Evolutionary conservation across 805 yeast genomes (phyloP).

Genomic region (Nakazawaea wyomingensis): DNA sequence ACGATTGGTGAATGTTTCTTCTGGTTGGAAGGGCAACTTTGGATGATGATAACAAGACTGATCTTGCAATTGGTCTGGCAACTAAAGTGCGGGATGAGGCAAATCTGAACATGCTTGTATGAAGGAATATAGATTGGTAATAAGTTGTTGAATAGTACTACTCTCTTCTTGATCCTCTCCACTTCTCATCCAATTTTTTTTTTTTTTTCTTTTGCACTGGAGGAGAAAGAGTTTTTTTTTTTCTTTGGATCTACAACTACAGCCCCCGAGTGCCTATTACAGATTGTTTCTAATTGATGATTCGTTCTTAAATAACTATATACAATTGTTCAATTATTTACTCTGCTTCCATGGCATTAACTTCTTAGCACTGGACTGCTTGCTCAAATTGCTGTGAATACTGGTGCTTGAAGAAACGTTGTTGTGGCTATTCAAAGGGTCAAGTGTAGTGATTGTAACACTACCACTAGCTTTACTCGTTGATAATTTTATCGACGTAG

Average conservation of each 20-base stretch:
- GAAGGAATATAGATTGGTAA: too few relatives aligned
- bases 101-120: conserved; percentile 12
- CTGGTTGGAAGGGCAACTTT: background rate
- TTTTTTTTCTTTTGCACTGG: background rate
- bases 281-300: too few relatives aligned
- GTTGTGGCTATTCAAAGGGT: too few relatives aligned
- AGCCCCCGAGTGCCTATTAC: background rate
- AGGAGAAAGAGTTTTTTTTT: background rate
- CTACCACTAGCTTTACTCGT: too few relatives aligned
- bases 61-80: conserved; percentile 7
- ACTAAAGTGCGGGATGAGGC: conserved; percentile 10
- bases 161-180: background rate
- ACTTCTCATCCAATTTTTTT: background rate
- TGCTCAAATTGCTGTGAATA: background rate
- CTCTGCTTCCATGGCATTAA: conserved; percentile 5
- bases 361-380: background rate
- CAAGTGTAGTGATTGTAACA: background rate
- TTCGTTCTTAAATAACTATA: background rate
- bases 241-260: too few relatives aligned
- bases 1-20: conserved; percentile 15
- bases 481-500: background rate
- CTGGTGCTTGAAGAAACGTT: background rate
- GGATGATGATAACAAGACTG: too few relatives aligned
- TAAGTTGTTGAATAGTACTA: too few relatives aligned
- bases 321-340: too few relatives aligned